A percentile compares a stretch with the other conserved stretches of the same genome.
phyloP scores from a whole-genome alignment of 2,329 filamentous ascomycete genomes.

The Talaromyces sp. region DNA sequence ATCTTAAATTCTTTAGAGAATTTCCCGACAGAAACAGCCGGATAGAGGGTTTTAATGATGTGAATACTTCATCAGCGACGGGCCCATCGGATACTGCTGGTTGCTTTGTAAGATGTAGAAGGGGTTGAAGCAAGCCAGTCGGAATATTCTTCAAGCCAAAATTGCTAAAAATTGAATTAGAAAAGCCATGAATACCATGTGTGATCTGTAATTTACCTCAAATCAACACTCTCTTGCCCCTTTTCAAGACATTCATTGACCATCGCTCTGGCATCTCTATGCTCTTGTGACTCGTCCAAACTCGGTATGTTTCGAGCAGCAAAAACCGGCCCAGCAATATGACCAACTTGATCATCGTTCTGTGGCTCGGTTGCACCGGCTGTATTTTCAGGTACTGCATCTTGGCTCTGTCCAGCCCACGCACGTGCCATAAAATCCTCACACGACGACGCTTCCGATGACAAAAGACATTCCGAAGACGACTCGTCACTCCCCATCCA shows the following conservation, averaged over 20 bases:
- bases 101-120: conserved; percentile 41
- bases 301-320: conserved; percentile 21
- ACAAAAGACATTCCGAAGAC: conserved; percentile 30
- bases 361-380: not conserved
- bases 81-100: conserved; percentile 33
- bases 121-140: conserved; percentile 32
- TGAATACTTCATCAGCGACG: conserved; percentile 36
- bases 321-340: conserved; percentile 11
- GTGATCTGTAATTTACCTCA: conserved; percentile 34
- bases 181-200: not conserved
- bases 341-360: not conserved
- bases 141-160: conserved; percentile 32
- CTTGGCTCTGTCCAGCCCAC: conserved; percentile 12
- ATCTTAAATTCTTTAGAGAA: conserved; percentile 33
- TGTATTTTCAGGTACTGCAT: not conserved
- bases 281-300: conserved; percentile 33
- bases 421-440: conserved; percentile 29
- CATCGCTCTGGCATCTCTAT: conserved; percentile 35
- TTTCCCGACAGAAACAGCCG: conserved; percentile 45
- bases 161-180: conserved; percentile 26
- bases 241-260: conserved; percentile 43
- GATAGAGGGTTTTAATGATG: conserved; percentile 40
- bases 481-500: conserved; percentile 49
- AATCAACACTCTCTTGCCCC: conserved; percentile 43
- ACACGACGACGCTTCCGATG: conserved; percentile 34